Percentiles rank a stretch among this genome's conserved stretches.
These are phyloP conservation scores for Orobanche coerulescens DNA, from an alignment of 257 asterid species.

Conservation along the genomic window DNA sequence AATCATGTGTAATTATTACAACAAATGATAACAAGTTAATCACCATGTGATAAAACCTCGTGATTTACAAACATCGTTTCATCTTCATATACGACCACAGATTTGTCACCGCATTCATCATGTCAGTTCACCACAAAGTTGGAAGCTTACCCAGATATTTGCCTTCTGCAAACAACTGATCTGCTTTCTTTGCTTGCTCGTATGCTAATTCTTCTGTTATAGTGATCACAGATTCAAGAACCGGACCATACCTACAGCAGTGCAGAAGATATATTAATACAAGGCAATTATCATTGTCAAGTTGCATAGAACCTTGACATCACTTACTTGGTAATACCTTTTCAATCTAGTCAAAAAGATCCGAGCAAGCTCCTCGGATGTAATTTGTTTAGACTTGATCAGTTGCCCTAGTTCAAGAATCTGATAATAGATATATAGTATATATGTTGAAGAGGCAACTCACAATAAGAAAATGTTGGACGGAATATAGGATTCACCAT, in stretches of 20 bases:
- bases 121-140: not conserved
- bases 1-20: not conserved
- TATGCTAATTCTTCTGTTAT: constrained; percentile 86
- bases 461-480: not conserved
- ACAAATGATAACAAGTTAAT: not conserved
- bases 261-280: not conserved
- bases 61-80: not conserved
- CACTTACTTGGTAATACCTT: constrained; percentile 36
- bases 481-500: not conserved
- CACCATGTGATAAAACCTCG: not conserved
- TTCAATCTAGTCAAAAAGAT: constrained; percentile 61
- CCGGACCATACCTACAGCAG: constrained; percentile 58
- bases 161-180: constrained; percentile 58
- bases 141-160: constrained; percentile 47
- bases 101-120: not conserved
- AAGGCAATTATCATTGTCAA: not conserved
- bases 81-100: not conserved
- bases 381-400: constrained; percentile 54
- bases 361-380: constrained; percentile 66
- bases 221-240: constrained; percentile 76
- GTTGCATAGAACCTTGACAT: not conserved
- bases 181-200: constrained; percentile 76
- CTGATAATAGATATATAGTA: too few species aligned
- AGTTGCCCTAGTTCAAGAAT: constrained; percentile 79
- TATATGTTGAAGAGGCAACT: not conserved